Percentiles rank a stretch among this genome's conserved stretches.
phyloP scores from a whole-genome alignment of 352 stramenopile species.

The Phytophthora uliginosa region DNA sequence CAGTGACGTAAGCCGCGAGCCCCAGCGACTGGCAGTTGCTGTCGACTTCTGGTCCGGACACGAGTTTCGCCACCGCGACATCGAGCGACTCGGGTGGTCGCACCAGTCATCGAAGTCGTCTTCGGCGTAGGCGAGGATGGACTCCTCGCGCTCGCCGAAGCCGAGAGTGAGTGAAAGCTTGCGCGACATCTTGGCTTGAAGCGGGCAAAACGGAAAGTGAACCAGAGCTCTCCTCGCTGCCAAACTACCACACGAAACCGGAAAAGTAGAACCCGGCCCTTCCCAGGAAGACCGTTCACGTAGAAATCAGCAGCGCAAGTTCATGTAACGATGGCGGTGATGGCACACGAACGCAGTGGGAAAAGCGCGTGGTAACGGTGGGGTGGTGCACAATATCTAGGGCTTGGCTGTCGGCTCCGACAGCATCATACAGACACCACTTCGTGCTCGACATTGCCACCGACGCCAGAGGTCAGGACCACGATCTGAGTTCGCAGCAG shows the following conservation, averaged over 20 bases:
- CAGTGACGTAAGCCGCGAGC: constrained; percentile 24
- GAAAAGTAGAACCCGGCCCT: constrained; percentile 5
- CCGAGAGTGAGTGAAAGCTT: constrained; percentile 14
- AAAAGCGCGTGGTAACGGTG: neutral
- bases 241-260: neutral
- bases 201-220: constrained; percentile 34
- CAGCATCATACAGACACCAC: neutral
- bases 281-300: constrained; percentile 16
- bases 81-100: constrained; percentile 2
- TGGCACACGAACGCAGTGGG: neutral
- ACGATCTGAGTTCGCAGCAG: constrained; percentile 5
- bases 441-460: neutral
- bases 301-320: constrained; percentile 39
- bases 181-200: constrained; percentile 14
- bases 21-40: constrained; percentile 11
- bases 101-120: constrained; percentile 37
- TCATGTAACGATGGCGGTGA: neutral
- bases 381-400: constrained; percentile 19
- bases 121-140: constrained; percentile 29
- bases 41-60: constrained; percentile 22
- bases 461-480: neutral
- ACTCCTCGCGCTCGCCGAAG: constrained; percentile 23
- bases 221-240: neutral
- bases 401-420: neutral
- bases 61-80: constrained; percentile 29